Base-by-base conservation (phyloP, 306 rosid species). In the Vigna radiata region DNA sequence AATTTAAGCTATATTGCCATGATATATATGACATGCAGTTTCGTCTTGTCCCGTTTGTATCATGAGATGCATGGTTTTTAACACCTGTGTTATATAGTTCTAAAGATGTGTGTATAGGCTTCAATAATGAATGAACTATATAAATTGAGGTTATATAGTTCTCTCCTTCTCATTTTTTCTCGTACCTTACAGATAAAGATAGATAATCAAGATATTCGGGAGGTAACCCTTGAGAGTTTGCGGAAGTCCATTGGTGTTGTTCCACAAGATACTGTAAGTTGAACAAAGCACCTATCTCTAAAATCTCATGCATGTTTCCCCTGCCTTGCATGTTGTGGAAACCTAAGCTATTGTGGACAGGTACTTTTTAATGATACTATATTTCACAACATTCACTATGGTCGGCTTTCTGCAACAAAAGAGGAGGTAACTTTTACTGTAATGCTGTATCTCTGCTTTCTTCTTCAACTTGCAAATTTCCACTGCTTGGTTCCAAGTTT, bases 331-430 rank as follows among this genome's bases (percentile, higher is more conserved):
- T 36, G 60, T 77, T 27, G 56, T 86, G 80, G 47, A 77, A 37
- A 81, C 62, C 68, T 75, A 68, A 67, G 61, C 82, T 88, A 36
- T 79, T 82, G 66, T 80, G 77, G 66, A 68, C 89, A 95, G 98
- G 98, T 92, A 59, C 96, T 95, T 80, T 92, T 95, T 87, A 95
- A 95, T 79, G 97, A 95, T 73, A 90, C 98, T 0, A 95, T 92
- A 78, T 95, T 79, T 68, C 98, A 95, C 81, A 95, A 95, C 85
- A 95, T 95, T 81, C 92, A 87, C 82, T 95, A 95, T 62, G 98
- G 98, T 27, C 78, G 90, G 27, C 96, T 95, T 62, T 90, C 97
- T 43, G 96, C 98, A 29, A 86, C 90, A 70, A 52, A 92, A 79
- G 97, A 95, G 77, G 98, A 95, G 95, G 97, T 90, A 88, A 81